Percentiles rank a stretch among this genome's conserved stretches.
phyloP scores from a whole-genome alignment of 2,329 filamentous ascomycete species.

The Beauveria asiatica region DNA sequence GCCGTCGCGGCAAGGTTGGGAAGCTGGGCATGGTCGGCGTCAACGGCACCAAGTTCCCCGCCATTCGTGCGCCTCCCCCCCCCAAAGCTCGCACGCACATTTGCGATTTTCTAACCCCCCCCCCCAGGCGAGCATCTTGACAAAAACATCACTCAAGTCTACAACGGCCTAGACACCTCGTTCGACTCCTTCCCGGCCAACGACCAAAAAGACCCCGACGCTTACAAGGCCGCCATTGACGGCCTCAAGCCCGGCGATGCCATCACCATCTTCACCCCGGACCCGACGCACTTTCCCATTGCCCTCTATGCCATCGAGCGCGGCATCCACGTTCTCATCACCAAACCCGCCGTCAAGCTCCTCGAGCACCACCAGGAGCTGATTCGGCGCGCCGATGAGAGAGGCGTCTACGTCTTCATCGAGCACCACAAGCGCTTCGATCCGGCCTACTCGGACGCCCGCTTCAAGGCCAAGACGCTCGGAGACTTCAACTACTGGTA shows the following conservation, averaged over 20 bases:
- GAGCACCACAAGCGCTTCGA: slow-evolving; percentile 98
- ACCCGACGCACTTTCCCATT: slow-evolving; percentile 87
- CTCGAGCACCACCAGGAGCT: slow-evolving; percentile 73
- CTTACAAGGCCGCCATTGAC: slow-evolving; percentile 86
- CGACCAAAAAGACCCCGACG: slow-evolving; percentile 62
- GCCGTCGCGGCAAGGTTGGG: slow-evolving; percentile 79
- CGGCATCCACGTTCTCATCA: slow-evolving; percentile 83
- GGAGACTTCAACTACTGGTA: slow-evolving; percentile 99
- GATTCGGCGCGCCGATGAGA: slow-evolving; percentile 59
- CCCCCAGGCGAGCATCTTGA: slow-evolving; percentile 64
- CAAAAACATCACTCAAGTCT: slow-evolving; percentile 79
- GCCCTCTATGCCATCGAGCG: slow-evolving; percentile 86
- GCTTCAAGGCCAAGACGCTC: slow-evolving; percentile 63
- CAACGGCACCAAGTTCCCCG: slow-evolving; percentile 81
- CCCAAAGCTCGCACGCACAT: background rate
- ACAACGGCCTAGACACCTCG: slow-evolving; percentile 81
- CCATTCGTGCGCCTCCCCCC: slow-evolving; percentile 58
- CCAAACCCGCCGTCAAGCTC: slow-evolving; percentile 84
- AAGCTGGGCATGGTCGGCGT: slow-evolving; percentile 84
- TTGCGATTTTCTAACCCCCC: background rate
- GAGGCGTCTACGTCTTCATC: slow-evolving; percentile 82
- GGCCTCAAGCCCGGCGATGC: slow-evolving; percentile 72
- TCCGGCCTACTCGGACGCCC: slow-evolving; percentile 83
- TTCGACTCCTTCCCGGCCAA: slow-evolving; percentile 78
- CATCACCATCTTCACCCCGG: slow-evolving; percentile 93